Evolutionary conservation across 2,329 filamentous ascomycete genomes (phyloP), one percentile per base, ranked within the genome.

Genomic region (Raffaelea arxii): DNA sequence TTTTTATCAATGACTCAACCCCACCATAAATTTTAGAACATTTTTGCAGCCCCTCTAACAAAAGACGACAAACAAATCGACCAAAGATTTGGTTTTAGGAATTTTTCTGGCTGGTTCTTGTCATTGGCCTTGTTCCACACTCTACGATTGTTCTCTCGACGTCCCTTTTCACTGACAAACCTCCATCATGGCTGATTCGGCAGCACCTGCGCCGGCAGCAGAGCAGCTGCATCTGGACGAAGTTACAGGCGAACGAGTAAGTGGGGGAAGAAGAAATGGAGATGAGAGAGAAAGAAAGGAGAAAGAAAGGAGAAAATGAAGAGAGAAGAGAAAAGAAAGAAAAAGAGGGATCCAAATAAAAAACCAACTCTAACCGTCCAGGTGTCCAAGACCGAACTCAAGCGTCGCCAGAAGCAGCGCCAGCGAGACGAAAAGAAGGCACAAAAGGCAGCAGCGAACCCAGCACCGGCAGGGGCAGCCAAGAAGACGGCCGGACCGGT

Each of bases 401-500:
- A 98, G 87, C 91, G 87, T 73, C 82, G 91, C 60, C 80, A 90
- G 72, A 98, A 98, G 86, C 77, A 83, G 62, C 83, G 91, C 55
- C 80, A 91, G 66, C 81, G 78, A 67, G 89, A 94, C 51, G 84
- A 84, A 56, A 86, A 89, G 71, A 96, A 94, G 83, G 81, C 81
- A 57, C 81, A 88, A 70, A 91, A 88, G 75, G 85, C 81, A 24
- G 85, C 86, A 44, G 74, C 50, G 58, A 65, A 59, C 51, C 58
- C 74, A 52, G 75, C 69, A 39, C 58, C 74, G 52, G 75, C 69
- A 39, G 69, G 70, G 48, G 76, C 79, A 56, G 72, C 60, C 52
- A 65, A 65, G 60, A 60, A 65, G 40, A 62, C 82, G 30, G 79
- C 84, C 51, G 85, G 55, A 4, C 44, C 88, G 60, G 50, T 52